Evolutionary conservation across 495 filamentous ascomycete genomes (phyloP).

Genomic region (Poronia punctata): DNA sequence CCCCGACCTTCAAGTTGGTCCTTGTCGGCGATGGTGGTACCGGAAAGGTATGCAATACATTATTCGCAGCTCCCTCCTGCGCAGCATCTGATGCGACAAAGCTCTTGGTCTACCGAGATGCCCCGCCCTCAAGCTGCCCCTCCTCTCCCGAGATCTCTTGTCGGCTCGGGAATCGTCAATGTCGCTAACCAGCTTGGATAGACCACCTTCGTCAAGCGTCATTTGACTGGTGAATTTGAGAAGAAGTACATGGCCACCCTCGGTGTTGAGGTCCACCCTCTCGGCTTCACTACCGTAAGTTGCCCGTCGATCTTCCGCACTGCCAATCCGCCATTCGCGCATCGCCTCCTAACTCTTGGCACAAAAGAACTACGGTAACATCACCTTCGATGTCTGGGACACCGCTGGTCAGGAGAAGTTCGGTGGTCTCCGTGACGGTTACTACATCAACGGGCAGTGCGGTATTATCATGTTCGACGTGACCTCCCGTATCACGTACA

Average conservation of each 20-base stretch:
- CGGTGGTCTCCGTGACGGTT: conserved; percentile 97
- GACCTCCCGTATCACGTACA: conserved; percentile 99
- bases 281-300: conserved; percentile 87
- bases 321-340: conserved; percentile 8
- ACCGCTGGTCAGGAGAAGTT: conserved; percentile 99
- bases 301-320: conserved; percentile 21
- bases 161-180: conserved; percentile 7
- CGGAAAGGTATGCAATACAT: conserved; percentile 74
- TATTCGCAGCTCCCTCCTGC: conserved; percentile 1
- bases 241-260: conserved; percentile 99
- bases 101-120: conserved; percentile 12
- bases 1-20: conserved; percentile 95
- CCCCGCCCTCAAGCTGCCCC: conserved; percentile 21
- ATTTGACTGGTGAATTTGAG: conserved; percentile 99
- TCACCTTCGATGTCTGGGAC: conserved; percentile 99
- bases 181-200: conserved; percentile 34
- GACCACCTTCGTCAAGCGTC: conserved; percentile 99
- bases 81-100: conserved; percentile 10
- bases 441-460: conserved; percentile 99
- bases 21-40: conserved; percentile 99
- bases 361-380: conserved; percentile 79
- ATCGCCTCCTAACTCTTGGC: conserved; percentile 25
- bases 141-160: conserved; percentile 7
- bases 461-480: conserved; percentile 99
- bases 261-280: conserved; percentile 97